These are phyloP conservation scores for Pestalotiopsis fici DNA, from an alignment of 2,329 filamentous ascomycete genomes.

Conservation along the genomic window DNA sequence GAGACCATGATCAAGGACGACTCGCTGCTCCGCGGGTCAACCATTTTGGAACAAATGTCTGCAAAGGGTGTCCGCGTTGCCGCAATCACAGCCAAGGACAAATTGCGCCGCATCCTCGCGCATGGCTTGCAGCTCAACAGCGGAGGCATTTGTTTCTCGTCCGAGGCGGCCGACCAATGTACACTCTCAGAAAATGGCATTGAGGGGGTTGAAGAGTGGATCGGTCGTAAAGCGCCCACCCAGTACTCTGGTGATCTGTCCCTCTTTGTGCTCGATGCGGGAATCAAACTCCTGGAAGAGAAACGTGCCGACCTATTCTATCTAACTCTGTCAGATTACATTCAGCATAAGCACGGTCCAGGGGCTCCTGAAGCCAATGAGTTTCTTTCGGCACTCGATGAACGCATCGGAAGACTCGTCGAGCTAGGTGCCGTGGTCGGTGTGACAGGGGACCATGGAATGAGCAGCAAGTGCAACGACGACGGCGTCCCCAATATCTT, in stretches of 20 bases:
- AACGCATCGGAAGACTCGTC: constrained; percentile 30
- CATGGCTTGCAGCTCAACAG: constrained; percentile 30
- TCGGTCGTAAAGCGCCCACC: constrained; percentile 34
- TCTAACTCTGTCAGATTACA: constrained; percentile 43
- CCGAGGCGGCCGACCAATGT: constrained; percentile 34
- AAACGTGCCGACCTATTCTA: constrained; percentile 39
- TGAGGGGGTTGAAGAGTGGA: constrained; percentile 23
- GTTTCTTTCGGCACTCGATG: constrained; percentile 36
- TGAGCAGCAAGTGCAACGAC: constrained; percentile 38
- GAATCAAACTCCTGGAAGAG: constrained; percentile 40
- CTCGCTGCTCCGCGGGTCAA: constrained; percentile 38
- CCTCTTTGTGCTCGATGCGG: constrained; percentile 42
- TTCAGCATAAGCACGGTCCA: constrained; percentile 44
- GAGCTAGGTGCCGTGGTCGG: constrained; percentile 35
- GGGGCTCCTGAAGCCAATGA: constrained; percentile 34
- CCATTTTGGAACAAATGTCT: constrained; percentile 40
- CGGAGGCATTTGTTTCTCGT: constrained; percentile 39
- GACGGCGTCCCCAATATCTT: constrained; percentile 37
- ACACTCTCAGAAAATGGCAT: constrained; percentile 23
- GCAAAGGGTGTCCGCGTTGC: constrained; percentile 38
- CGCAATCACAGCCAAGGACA: constrained; percentile 45
- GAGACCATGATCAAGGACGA: constrained; percentile 43
- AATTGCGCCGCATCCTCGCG: constrained; percentile 39
- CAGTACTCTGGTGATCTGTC: constrained; percentile 46
- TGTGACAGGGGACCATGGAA: constrained; percentile 43